phyloP scores from a whole-genome alignment of 352 stramenopile species.

The Phytopythium helicoides region DNA sequence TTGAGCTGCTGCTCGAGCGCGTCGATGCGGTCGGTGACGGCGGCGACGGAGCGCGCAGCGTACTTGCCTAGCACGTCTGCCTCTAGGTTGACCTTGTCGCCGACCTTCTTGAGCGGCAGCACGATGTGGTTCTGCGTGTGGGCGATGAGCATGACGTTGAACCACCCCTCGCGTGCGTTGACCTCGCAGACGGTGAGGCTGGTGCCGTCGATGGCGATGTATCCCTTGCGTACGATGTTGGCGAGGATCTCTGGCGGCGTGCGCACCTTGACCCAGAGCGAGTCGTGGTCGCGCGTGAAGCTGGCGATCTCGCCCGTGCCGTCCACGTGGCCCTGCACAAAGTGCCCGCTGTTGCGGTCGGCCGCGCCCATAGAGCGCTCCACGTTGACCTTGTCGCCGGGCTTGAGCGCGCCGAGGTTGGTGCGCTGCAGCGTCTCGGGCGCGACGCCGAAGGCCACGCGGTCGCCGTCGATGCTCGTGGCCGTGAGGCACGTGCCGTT shows the following conservation, averaged over 20 bases:
- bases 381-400: conserved; percentile 94
- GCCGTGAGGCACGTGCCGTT: conserved; percentile 98
- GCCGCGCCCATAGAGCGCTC: conserved; percentile 88
- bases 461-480: conserved; percentile 85
- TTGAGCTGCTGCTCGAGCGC: conserved; percentile 51
- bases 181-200: conserved; percentile 96
- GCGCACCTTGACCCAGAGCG: conserved; percentile 94
- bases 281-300: conserved; percentile 93
- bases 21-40: conserved; percentile 58
- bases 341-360: conserved; percentile 96
- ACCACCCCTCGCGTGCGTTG: conserved; percentile 85
- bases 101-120: conserved; percentile 90
- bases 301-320: conserved; percentile 90
- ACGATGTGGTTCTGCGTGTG: conserved; percentile 98
- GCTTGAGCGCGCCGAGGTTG: conserved; percentile 76
- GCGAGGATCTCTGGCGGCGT: conserved; percentile 77
- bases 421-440: conserved; percentile 95
- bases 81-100: conserved; percentile 91
- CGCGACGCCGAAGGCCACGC: conserved; percentile 93
- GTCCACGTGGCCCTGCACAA: conserved; percentile 99
- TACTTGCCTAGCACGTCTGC: conserved; percentile 93
- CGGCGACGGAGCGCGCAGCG: conserved; percentile 70
- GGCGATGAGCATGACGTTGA: conserved; percentile 98
- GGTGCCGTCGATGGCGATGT: conserved; percentile 98
- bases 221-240: conserved; percentile 93